These are phyloP conservation scores for Nannochloropsis oceanica DNA, from an alignment of 108 stramenopile species.

Conservation along the genomic window DNA sequence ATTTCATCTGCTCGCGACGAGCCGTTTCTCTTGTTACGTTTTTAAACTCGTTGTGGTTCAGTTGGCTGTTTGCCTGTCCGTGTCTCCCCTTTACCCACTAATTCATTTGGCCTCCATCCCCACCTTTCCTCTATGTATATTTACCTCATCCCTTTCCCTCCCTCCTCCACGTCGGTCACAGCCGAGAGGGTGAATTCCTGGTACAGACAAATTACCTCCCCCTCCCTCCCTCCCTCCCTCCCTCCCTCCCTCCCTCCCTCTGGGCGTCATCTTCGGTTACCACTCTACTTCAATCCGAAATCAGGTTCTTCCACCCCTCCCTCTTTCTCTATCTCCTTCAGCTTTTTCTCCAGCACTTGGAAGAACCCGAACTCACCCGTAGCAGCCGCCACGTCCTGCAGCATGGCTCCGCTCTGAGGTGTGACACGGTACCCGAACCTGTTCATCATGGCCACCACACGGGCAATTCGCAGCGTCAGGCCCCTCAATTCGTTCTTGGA, in stretches of 20 bases:
- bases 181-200: background rate
- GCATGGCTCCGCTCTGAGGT: background rate
- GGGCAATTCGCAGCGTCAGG: background rate
- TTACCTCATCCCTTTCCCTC: background rate
- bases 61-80: too few species aligned
- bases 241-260: background rate
- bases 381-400: background rate
- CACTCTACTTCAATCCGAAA: background rate
- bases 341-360: background rate
- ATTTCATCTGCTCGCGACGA: too few species aligned
- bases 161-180: background rate
- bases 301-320: background rate
- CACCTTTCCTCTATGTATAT: too few species aligned
- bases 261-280: too few species aligned
- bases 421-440: background rate
- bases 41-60: too few species aligned
- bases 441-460: background rate
- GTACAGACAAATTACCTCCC: too few species aligned
- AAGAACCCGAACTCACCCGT: background rate
- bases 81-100: too few species aligned
- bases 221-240: background rate
- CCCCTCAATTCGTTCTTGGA: background rate
- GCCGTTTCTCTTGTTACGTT: too few species aligned
- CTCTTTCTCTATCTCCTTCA: background rate
- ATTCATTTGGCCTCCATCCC: too few species aligned